Evolutionary conservation across 768 basidiomycete genomes (phyloP), one percentile per base, ranked within the genome.

Genomic region (Tylopilus subfusipes): DNA sequence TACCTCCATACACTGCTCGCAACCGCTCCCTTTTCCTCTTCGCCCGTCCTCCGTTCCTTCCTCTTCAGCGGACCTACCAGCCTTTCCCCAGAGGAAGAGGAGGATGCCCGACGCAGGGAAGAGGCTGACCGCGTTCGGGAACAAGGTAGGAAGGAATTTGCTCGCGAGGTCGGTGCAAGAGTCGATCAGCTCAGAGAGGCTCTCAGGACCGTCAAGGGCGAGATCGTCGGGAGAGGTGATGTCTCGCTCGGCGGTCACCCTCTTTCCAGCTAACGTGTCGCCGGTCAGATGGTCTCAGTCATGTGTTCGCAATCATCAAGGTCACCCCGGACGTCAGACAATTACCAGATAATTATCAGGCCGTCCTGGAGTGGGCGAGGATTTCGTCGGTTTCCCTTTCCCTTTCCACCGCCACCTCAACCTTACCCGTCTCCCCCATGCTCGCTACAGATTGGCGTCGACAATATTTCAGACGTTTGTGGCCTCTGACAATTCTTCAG

Each of bases 381-480:
- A 97, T 98, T 66, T 96, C 96, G 93, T 96, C 55, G 66, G 93
- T 79, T 38, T 42, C 44, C 44, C 36, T 50, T n/a, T 46, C 38
- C n/a, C 14, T 48, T 22, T 40, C n/a, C 33, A 14, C 34, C 14
- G 7, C 31, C 45, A 12, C 29, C 43, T 46, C 49, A 7, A 48
- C 47, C 61, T 58, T 24, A 62, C 44, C 33, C 53, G 16, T 42
- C 36, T 30, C 38, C 33, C 31, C 34, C 39, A 22, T 34, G 29
- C 49, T 61, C 48, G 36, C 46, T 50, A 39, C 55, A 98, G 95
- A 33, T 76, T 98, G 59, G 97, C 97, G 0, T 96, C 97, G 6
- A 95, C 97, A 3, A 86, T 98, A 38, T 99, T 98, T 68, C 95
- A 98, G 60, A 86, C 89, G 34, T 95, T 93, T 63, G 83, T 97